These are phyloP conservation scores for Leishmania aethiopica DNA, from an alignment of 208 protist genomes.

Conservation along the genomic window DNA sequence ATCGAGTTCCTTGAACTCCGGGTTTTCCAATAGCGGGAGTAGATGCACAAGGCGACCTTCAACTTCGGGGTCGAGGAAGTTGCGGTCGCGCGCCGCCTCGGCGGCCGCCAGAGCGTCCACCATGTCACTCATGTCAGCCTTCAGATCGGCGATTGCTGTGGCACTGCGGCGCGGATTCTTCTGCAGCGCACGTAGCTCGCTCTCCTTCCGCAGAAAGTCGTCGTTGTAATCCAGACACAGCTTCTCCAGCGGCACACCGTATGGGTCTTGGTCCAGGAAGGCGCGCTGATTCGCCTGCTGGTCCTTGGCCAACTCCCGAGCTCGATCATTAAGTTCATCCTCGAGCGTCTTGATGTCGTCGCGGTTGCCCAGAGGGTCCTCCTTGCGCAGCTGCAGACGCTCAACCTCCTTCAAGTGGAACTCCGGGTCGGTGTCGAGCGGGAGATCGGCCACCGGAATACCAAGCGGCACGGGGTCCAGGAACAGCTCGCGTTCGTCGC, in stretches of 20 bases:
- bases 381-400: constrained; percentile 57
- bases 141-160: constrained; percentile 45
- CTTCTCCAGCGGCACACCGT: constrained; percentile 66
- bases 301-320: constrained; percentile 51
- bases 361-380: constrained; percentile 44
- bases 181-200: constrained; percentile 53
- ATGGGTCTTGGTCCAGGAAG: constrained; percentile 68
- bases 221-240: constrained; percentile 73
- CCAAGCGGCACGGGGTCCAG: constrained; percentile 63
- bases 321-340: constrained; percentile 63
- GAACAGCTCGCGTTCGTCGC: constrained; percentile 73
- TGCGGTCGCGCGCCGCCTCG: constrained; percentile 51
- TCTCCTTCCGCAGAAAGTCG: constrained; percentile 52
- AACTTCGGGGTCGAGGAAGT: constrained; percentile 64
- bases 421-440: constrained; percentile 58
- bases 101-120: constrained; percentile 51
- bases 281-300: constrained; percentile 41
- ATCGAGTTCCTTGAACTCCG: constrained; percentile 63
- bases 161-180: constrained; percentile 57
- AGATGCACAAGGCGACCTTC: constrained; percentile 58
- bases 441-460: constrained; percentile 58
- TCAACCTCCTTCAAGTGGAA: constrained; percentile 68
- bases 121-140: constrained; percentile 48
- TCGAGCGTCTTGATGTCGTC: constrained; percentile 56
- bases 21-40: constrained; percentile 57